These are phyloP conservation scores for Mallotus japonicus DNA, from an alignment of 441 rosid species.

Conservation along the genomic window DNA sequence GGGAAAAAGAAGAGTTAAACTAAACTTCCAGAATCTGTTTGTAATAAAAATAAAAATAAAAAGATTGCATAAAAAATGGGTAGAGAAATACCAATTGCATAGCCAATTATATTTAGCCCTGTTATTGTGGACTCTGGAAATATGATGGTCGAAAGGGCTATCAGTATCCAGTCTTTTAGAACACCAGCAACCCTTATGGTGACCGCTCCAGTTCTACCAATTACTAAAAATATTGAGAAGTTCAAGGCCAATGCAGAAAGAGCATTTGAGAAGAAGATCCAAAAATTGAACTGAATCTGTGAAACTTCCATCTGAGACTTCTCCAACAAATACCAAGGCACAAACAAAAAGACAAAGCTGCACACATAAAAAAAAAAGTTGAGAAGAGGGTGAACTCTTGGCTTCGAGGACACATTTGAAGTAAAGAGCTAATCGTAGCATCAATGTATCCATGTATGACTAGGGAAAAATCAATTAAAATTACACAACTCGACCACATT, in stretches of 20 bases:
- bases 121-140: constrained; percentile 96
- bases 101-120: constrained; percentile 88
- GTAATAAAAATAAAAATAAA: no score
- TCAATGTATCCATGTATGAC: neutral
- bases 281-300: constrained; percentile 93
- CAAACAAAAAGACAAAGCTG: constrained; percentile 94
- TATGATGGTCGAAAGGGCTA: constrained; percentile 98
- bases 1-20: neutral
- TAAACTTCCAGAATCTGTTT: constrained; percentile 3
- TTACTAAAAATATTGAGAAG: constrained; percentile 92
- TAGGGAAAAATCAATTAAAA: no score
- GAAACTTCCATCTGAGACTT: constrained; percentile 81
- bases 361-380: constrained; percentile 25
- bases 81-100: constrained; percentile 77
- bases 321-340: constrained; percentile 95
- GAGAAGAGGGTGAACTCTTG: constrained; percentile 14
- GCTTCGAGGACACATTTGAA: neutral
- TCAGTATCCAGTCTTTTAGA: constrained; percentile 98
- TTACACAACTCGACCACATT: no score
- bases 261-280: constrained; percentile 99
- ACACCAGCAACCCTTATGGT: constrained; percentile 99
- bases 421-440: neutral
- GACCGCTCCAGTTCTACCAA: constrained; percentile 98
- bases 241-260: constrained; percentile 94
- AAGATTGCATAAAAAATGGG: constrained; percentile 7